These are phyloP conservation scores for Hanseniaspora guilliermondii DNA, from an alignment of 805 yeast species.

Conservation along the genomic window DNA sequence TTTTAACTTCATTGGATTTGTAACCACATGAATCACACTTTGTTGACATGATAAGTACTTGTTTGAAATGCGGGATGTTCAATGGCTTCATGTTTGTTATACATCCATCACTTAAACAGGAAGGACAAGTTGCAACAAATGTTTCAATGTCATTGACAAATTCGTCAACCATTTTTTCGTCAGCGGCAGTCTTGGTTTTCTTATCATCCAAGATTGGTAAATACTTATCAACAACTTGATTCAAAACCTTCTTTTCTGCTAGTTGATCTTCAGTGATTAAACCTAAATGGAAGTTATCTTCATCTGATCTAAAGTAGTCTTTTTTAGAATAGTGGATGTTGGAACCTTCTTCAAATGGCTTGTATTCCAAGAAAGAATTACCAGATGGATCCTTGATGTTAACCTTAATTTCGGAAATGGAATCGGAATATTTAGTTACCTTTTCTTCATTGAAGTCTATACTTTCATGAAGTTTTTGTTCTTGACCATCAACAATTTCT, in stretches of 20 bases:
- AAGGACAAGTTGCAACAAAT: constrained; percentile 83
- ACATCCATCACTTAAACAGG: constrained; percentile 61
- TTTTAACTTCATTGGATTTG: constrained; percentile 93
- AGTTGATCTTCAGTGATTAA: constrained; percentile 51
- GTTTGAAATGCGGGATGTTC: constrained; percentile 94
- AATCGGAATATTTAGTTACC: constrained; percentile 18
- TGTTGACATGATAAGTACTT: constrained; percentile 92
- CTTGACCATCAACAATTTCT: constrained; percentile 13
- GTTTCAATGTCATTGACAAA: constrained; percentile 83
- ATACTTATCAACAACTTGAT: constrained; percentile 13
- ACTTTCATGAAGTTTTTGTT: constrained; percentile 12
- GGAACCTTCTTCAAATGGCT: constrained; percentile 59
- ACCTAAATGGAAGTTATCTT: constrained; percentile 77
- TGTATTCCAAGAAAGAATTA: constrained; percentile 86
- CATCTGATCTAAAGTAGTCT: constrained; percentile 73
- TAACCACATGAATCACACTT: constrained; percentile 87
- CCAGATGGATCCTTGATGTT: constrained; percentile 82
- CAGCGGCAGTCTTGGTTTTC: constrained; percentile 46
- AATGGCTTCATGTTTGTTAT: constrained; percentile 95
- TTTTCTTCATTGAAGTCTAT: constrained; percentile 7
- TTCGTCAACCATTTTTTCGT: constrained; percentile 71
- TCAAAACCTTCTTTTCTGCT: constrained; percentile 26
- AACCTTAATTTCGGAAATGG: constrained; percentile 47
- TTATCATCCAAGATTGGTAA: constrained; percentile 13
- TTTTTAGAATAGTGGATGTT: constrained; percentile 79